phyloP scores from a whole-genome alignment of 2,329 filamentous ascomycete genomes.

The Aspergillus ibericus region DNA sequence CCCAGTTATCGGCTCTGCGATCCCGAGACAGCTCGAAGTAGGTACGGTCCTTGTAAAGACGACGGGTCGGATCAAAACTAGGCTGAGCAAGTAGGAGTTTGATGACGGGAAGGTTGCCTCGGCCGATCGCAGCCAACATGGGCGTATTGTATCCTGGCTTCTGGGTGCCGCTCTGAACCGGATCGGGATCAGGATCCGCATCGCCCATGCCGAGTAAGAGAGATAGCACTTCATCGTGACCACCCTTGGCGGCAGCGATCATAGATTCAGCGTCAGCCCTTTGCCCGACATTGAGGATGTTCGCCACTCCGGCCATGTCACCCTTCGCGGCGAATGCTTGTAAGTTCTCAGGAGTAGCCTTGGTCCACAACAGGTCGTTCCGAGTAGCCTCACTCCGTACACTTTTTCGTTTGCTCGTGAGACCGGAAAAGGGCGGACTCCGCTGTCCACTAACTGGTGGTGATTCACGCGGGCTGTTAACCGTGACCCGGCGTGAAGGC shows the following conservation, averaged over 20 bases:
- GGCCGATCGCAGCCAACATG: conserved; percentile 90
- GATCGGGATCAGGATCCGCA: conserved; percentile 67
- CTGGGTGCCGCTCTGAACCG: conserved; percentile 54
- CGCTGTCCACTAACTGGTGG: conserved; percentile 40
- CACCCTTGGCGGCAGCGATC: conserved; percentile 86
- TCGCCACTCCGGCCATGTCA: conserved; percentile 51
- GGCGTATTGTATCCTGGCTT: conserved; percentile 78
- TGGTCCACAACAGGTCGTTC: conserved; percentile 53
- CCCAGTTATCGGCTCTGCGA: conserved; percentile 82
- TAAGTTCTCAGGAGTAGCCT: conserved; percentile 51
- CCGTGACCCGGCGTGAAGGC: conserved; percentile 45
- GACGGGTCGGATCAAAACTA: conserved; percentile 78
- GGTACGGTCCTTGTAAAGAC: conserved; percentile 69
- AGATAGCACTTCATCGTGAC: conserved; percentile 83
- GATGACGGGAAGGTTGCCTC: conserved; percentile 81
- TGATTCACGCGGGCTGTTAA: conserved; percentile 47
- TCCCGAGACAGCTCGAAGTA: conserved; percentile 87
- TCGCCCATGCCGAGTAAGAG: conserved; percentile 69
- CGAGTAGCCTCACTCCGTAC: conserved; percentile 51
- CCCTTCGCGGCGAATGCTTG: conserved; percentile 51
- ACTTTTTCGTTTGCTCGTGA: conserved; percentile 43
- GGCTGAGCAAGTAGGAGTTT: conserved; percentile 74
- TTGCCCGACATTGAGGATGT: conserved; percentile 50
- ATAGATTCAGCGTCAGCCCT: conserved; percentile 79
- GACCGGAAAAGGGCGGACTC: conserved; percentile 41